Evolutionary conservation across 768 basidiomycete genomes (phyloP), one percentile per base, ranked within the genome.

Genomic region (Suillus spraguei): DNA sequence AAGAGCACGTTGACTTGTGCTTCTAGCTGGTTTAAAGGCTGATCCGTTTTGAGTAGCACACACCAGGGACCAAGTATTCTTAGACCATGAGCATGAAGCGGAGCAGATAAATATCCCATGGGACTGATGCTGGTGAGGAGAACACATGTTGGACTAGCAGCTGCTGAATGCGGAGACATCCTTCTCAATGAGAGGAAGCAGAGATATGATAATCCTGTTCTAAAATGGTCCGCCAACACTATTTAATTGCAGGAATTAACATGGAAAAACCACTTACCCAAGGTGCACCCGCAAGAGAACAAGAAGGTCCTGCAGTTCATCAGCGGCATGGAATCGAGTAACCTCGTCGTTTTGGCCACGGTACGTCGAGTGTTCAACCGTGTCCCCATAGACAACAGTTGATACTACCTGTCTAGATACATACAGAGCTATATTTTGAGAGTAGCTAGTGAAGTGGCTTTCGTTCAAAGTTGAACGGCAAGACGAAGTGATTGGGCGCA

Each of bases 111-210:
- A n/a, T 53, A 35, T n/a, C 17, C 32, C 1, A 33, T 13, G 5
- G 33, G 11, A 33, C 32, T 33, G 11, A 53, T 33, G 20, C 52
- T 20, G 32, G 52, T 13, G 33, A 33, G 10, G 32, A 53, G 17
- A 20, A 33, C 3, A 13, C 20, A 5, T 0, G 32, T 33, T 11
- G 32, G 20, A 53, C 32, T n/a, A 13, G 52, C 32, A 13, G 52
- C 52, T 53, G 10, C 11, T 53, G 52, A 20, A 53, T 53, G 52
- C 33, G 20, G 32, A 33, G 32, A 53, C 52, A 53, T 53, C 11
- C 32, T 32, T 53, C 32, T 33, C 20, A 53, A 53, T n/a, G 52
- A 53, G 52, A 53, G 32, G 32, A 53, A 53, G 52, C 52, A 33
- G 20, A 53, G 32, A 33, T 53, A 33, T 33, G 32, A n/a, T 1